Conservation (phyloP, 495 filamentous ascomycete genomes). For the Cryomyces minteri region DNA sequence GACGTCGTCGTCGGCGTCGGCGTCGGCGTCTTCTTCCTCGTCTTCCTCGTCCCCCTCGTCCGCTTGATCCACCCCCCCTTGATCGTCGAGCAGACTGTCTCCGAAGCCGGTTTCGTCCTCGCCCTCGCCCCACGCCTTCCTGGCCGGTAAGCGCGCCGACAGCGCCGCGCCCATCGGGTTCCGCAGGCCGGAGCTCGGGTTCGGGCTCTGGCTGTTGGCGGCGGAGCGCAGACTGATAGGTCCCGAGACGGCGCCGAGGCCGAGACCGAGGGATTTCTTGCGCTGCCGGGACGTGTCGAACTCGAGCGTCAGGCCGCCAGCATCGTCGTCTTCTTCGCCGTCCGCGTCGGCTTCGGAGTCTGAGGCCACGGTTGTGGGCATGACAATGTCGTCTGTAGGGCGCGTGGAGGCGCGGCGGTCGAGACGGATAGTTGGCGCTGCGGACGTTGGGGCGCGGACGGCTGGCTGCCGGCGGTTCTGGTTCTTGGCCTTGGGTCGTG, state of each 20-base stretch:
- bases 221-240: constrained; percentile 3
- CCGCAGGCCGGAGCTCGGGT: neutral
- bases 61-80: neutral
- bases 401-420: constrained; percentile 1
- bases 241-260: neutral
- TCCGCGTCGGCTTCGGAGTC: neutral
- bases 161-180: neutral
- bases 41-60: constrained; percentile 4
- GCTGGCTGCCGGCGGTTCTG: neutral
- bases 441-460: neutral
- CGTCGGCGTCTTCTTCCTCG: constrained; percentile 1
- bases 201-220: neutral
- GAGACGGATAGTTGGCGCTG: neutral
- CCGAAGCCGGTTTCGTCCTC: constrained; percentile 1
- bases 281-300: neutral
- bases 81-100: neutral
- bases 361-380: neutral
- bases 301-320: neutral
- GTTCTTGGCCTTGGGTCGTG: neutral
- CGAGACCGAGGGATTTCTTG: neutral
- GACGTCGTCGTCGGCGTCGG: constrained; percentile 1
- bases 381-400: neutral
- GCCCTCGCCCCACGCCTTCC: neutral
- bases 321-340: neutral
- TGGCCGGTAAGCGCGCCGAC: neutral